Conservation (phyloP, 345 rosid species). For the Gossypium bickii region DNA sequence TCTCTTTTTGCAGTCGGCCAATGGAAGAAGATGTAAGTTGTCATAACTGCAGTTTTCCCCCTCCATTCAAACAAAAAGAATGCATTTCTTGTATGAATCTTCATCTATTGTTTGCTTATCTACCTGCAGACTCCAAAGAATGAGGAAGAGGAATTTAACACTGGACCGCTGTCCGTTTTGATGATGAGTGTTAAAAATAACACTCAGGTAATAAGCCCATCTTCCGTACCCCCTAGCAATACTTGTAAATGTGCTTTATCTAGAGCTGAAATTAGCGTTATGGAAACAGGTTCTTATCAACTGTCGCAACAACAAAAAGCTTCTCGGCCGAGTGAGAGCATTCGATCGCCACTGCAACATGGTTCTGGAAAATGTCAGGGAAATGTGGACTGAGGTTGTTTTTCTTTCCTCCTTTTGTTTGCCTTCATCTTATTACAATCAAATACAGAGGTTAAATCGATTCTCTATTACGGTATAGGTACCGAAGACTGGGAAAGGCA, state of each 20-base stretch:
- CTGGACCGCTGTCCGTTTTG: constrained; percentile 90
- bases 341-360: constrained; percentile 98
- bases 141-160: constrained; percentile 95
- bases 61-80: neutral
- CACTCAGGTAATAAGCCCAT: constrained; percentile 61
- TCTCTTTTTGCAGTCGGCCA: constrained; percentile 42
- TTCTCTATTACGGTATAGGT: constrained; percentile 37
- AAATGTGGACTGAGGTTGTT: constrained; percentile 98
- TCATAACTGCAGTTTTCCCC: neutral
- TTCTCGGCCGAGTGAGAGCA: constrained; percentile 91
- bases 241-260: neutral
- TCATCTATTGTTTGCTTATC: neutral
- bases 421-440: neutral
- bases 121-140: constrained; percentile 46
- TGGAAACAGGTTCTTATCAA: constrained; percentile 70
- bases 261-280: neutral
- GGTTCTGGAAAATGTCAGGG: constrained; percentile 99
- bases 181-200: constrained; percentile 98
- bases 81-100: neutral
- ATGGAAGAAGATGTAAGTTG: constrained; percentile 72
- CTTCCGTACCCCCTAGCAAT: neutral
- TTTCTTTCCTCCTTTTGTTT: neutral
- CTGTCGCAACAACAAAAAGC: constrained; percentile 83
- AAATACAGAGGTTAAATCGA: neutral
- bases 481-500: constrained; percentile 95